A percentile compares a stretch with the other conserved stretches of the same genome.
phyloP scores from a whole-genome alignment of 805 yeast species.

The Myxozyma neotropica region DNA sequence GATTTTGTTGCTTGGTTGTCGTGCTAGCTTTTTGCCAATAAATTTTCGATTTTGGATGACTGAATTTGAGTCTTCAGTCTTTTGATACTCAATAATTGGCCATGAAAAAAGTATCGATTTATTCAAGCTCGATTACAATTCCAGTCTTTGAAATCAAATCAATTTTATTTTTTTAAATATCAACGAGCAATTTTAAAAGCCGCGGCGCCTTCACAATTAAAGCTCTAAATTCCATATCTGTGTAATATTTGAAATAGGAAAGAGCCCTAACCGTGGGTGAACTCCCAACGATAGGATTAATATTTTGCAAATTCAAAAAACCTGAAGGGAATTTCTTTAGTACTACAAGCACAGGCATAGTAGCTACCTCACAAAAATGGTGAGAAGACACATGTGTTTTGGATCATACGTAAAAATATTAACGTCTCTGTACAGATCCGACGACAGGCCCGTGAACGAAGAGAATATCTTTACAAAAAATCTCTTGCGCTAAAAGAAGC shows the following conservation, averaged over 20 bases:
- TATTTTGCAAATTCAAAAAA: too few relatives aligned
- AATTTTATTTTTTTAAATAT: not conserved
- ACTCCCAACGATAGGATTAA: not conserved
- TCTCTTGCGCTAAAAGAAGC: conserved; percentile 91
- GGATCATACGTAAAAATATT: not conserved
- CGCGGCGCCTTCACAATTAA: not conserved
- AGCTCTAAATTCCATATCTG: not conserved
- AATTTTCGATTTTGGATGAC: too few relatives aligned
- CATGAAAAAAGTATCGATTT: too few relatives aligned
- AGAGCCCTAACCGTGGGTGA: not conserved
- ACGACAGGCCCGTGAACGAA: conserved; percentile 93
- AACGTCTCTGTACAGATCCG: conserved; percentile 44
- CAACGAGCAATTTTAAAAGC: not conserved
- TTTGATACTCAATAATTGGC: too few relatives aligned
- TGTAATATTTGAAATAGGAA: not conserved
- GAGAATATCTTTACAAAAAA: conserved; percentile 88
- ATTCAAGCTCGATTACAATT: too few relatives aligned
- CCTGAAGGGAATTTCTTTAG: too few relatives aligned
- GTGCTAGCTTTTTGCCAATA: not conserved
- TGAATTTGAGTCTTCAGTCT: too few relatives aligned
- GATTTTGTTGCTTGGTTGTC: not conserved
- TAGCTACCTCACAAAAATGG: too few relatives aligned
- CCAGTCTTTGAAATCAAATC: too few relatives aligned
- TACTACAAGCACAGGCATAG: too few relatives aligned
- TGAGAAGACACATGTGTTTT: not conserved